phyloP scores from a whole-genome alignment of 352 stramenopile species.

The Stramenopiles sp. region DNA sequence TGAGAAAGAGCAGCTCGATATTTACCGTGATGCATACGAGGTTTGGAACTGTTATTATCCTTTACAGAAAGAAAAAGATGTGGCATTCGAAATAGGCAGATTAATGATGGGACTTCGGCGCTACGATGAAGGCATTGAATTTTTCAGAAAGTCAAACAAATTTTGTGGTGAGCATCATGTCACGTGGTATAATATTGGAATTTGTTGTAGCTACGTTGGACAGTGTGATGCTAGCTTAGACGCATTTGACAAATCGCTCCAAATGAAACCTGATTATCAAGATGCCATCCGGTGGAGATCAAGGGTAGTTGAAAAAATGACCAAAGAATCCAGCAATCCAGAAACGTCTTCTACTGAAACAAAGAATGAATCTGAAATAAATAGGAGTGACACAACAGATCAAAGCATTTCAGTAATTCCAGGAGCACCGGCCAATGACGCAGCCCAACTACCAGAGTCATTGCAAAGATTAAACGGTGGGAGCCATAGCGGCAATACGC shows the following conservation, averaged over 20 bases:
- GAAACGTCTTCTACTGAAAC: background rate
- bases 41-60: conserved; percentile 18
- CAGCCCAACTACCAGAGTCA: too few relatives aligned
- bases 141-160: conserved; percentile 19
- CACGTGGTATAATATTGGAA: conserved; percentile 24
- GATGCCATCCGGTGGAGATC: conserved; percentile 11
- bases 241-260: conserved; percentile 14
- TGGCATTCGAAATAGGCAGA: conserved; percentile 23
- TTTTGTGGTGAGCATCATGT: conserved; percentile 23
- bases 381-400: background rate
- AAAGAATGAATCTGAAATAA: background rate
- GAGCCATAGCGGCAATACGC: too few relatives aligned
- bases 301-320: background rate
- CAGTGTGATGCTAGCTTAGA: conserved; percentile 13
- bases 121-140: conserved; percentile 17
- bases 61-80: conserved; percentile 21
- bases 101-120: conserved; percentile 19
- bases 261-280: conserved; percentile 19
- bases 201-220: conserved; percentile 19
- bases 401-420: background rate
- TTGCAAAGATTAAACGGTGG: too few relatives aligned
- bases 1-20: conserved; percentile 13
- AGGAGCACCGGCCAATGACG: background rate
- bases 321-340: background rate
- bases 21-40: conserved; percentile 14